A percentile compares a stretch with the other conserved stretches of the same genome.
Conservation (phyloP, 805 yeast genomes). For the Lachancea sp. region DNA sequence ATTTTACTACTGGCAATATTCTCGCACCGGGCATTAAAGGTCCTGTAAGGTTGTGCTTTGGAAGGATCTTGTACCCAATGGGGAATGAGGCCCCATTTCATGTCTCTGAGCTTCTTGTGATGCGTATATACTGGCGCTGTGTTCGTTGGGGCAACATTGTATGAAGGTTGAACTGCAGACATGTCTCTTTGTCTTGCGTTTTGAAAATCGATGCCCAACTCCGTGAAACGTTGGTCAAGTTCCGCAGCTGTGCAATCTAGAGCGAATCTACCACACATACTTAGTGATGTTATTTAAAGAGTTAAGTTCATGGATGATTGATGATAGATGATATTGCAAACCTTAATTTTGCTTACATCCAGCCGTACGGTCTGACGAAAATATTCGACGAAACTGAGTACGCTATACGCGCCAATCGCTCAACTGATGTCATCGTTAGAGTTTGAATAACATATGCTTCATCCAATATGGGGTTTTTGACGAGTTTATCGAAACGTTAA, state of each 20-base stretch:
- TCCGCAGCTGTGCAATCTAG: constrained; percentile 32
- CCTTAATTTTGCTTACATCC: too few relatives aligned
- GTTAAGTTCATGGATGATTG: not conserved
- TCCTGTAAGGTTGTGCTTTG: constrained; percentile 36
- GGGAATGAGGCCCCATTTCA: constrained; percentile 82
- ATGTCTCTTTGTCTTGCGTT: not conserved
- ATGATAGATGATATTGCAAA: too few relatives aligned
- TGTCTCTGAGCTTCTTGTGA: constrained; percentile 37
- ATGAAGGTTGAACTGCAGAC: constrained; percentile 28
- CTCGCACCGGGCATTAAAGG: constrained; percentile 74
- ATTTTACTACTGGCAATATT: constrained; percentile 42
- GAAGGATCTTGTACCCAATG: constrained; percentile 44
- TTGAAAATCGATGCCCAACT: not conserved
- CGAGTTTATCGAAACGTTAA: too few relatives aligned
- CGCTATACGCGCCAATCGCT: too few relatives aligned
- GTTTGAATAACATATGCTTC: too few relatives aligned
- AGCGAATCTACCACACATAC: constrained; percentile 61
- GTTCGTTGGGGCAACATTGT: constrained; percentile 59
- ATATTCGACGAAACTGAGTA: too few relatives aligned
- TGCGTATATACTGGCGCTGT: constrained; percentile 37
- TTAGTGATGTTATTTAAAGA: not conserved
- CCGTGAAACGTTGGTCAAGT: constrained; percentile 9
- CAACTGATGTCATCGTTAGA: too few relatives aligned
- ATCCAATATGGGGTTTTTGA: too few relatives aligned
- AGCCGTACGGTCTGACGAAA: too few relatives aligned